Evolutionary conservation across 768 basidiomycete species (phyloP).

Genomic region (Suillus hirtellus): DNA sequence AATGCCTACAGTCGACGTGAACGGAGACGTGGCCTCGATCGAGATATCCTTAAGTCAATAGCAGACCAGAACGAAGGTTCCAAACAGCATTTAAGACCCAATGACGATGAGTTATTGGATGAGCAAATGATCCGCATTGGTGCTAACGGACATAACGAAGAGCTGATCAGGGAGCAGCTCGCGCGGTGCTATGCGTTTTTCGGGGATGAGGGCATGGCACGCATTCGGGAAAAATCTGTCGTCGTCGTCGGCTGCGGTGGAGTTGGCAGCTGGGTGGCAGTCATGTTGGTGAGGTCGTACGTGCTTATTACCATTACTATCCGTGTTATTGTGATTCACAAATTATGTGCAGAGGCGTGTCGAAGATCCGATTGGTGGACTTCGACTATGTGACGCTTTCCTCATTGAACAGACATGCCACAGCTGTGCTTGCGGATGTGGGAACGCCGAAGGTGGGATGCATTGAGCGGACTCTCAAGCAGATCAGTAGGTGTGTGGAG

Average conservation of each 20-base stretch:
- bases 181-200: conserved; percentile 95
- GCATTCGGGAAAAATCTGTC: conserved; percentile 71
- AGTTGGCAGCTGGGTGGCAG: conserved; percentile 93
- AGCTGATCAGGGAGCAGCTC: conserved; percentile 84
- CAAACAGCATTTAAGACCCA: neutral
- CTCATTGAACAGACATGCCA: conserved; percentile 93
- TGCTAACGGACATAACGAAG: conserved; percentile 61
- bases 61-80: conserved; percentile 21
- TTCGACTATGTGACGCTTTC: conserved; percentile 97
- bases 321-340: neutral
- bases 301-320: conserved; percentile 30
- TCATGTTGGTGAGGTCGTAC: conserved; percentile 90
- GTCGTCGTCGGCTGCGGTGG: conserved; percentile 95
- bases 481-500: conserved; percentile 83
- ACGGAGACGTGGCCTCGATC: conserved; percentile 54
- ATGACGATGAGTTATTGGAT: neutral
- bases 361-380: conserved; percentile 80
- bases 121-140: neutral
- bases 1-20: conserved; percentile 46
- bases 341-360: conserved; percentile 56
- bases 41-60: conserved; percentile 58
- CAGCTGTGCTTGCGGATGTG: conserved; percentile 85
- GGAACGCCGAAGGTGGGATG: conserved; percentile 89
- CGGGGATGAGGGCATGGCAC: conserved; percentile 83
- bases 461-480: conserved; percentile 64